Conservation (phyloP, 2,329 filamentous ascomycete genomes). For the Rutstroemia sp. region DNA sequence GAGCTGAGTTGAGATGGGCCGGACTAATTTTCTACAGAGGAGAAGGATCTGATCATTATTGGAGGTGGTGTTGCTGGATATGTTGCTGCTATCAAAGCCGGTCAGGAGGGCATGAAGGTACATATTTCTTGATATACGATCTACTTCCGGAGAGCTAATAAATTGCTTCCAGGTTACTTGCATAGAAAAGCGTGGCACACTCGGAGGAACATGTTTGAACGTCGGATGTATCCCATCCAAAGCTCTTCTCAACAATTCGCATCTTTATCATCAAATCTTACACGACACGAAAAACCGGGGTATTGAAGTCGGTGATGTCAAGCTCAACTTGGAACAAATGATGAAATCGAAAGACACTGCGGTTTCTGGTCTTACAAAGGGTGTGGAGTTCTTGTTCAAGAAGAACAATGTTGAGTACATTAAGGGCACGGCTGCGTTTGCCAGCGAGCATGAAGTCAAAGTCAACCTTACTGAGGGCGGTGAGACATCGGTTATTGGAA, state of each 20-base stretch:
- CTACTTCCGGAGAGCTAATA: constrained; percentile 14
- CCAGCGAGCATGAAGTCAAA: constrained; percentile 84
- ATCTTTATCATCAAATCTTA: constrained; percentile 93
- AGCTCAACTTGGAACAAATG: constrained; percentile 89
- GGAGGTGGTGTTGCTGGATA: constrained; percentile 97
- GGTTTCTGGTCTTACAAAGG: constrained; percentile 84
- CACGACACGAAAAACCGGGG: constrained; percentile 96
- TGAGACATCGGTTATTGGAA: constrained; percentile 77
- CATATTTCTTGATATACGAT: constrained; percentile 13
- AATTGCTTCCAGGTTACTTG: constrained; percentile 64
- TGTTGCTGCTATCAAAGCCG: constrained; percentile 97
- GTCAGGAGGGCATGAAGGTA: constrained; percentile 95
- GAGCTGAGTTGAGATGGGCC: constrained; percentile 39
- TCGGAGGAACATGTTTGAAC: constrained; percentile 96
- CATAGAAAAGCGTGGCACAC: constrained; percentile 93
- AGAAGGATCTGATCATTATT: constrained; percentile 96
- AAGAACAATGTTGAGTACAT: constrained; percentile 99
- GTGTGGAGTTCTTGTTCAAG: constrained; percentile 96
- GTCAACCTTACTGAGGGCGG: constrained; percentile 87
- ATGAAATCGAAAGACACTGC: constrained; percentile 98
- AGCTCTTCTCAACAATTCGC: constrained; percentile 98
- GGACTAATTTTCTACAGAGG: constrained; percentile 61
- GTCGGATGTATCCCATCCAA: constrained; percentile 99
- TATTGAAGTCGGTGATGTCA: constrained; percentile 95
- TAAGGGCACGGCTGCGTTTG: constrained; percentile 84